Base-by-base conservation (phyloP, 2,329 filamentous ascomycete species). In the Penicillium sp. region DNA sequence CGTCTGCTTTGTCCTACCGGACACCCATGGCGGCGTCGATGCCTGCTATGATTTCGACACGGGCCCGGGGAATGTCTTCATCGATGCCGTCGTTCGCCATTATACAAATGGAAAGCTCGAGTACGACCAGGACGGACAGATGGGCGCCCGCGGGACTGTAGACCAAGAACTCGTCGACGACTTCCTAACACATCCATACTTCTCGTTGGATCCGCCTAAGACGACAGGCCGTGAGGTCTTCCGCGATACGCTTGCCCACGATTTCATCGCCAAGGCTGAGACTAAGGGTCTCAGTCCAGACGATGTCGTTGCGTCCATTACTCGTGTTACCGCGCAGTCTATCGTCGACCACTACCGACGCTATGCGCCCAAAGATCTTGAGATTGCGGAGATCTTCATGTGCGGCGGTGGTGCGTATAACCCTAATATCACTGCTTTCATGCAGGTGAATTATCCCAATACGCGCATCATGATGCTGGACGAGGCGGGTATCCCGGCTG, bases 211-310 rank as follows among this genome's bases (percentile, higher is more conserved):
- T 2, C 77, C 77, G 4, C 78, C 80, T 3, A 80, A 82, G 62
- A 82, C 76, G 1, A 83, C 80, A 0, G 80, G 80, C 4, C 74
- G 78, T 16, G 81, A 84, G 61, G 77, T 80, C 14, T 83, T 83
- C 67, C 73, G 79, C 34, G 79, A 83, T 50, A 79, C 77, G 12
- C 62, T 81, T 35, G 79, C 78, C 0, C 71, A 76, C 56, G 73
- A 77, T 1, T 63, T 83, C 25, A 77, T 82, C 45, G 57, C 68
- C n/a, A 69, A 76, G 47, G 77, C 72, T 10, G 63, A 71, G 29
- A 65, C 64, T n/a, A 67, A 66, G 35, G 74, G 74, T 11, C 65
- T 81, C 51, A 69, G 64, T 1, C 68, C 74, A 1, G 71, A 79
- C 41, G 80, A 82, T 56, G 71, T 78, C 4, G 75, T 83, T 8